Evolutionary conservation across 2,329 filamentous ascomycete species (phyloP), one percentile per base, ranked within the genome.

Genomic region (Penicillium occitanis): DNA sequence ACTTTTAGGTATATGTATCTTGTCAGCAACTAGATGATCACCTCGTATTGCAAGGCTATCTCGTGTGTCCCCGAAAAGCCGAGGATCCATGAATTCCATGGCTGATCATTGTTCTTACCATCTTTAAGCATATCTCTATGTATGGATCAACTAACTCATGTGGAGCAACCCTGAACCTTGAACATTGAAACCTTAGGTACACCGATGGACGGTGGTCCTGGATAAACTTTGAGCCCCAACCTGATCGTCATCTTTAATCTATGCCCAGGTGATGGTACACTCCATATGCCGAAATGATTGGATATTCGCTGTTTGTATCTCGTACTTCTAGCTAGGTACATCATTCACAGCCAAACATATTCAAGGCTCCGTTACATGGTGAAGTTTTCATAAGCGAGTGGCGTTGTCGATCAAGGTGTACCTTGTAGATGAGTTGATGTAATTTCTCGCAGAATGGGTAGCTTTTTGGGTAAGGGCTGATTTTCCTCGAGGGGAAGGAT

Each of bases 371-470:
- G 57, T 60, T 60, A 60, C 57, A 60, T 60, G 35, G 50, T 33
- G 25, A 53, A 33, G 14, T 53, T 48, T 51, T 53, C 57, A 10
- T 40, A 60, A 42, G 37, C 57, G 57, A 60, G 57, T 60, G 57
- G 57, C 57, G 57, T 44, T 60, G 57, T 60, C 57, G 57, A 46
- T 60, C 57, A 14, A 37, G 10, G 13, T 60, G 19, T 13, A 5
- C 3, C 8, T 19, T 13, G 13, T 46, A 19, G 37, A 30, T 30
- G 6, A 5, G 13, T 28, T 44, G 57, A 46, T 46, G 22, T 19
- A 46, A n/a, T 14, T 60, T 33, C 57, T 60, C 57, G 57, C 57
- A n/a, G 25, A 46, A 60, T 46, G 22, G 25, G 25, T 57, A 17
- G 37, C 10, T 19, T 28, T 60, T 42, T 14, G 35, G 57, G 37